Evolutionary conservation across 1,139 yeast species (phyloP).

Genomic region (Komagataea norvegica): DNA sequence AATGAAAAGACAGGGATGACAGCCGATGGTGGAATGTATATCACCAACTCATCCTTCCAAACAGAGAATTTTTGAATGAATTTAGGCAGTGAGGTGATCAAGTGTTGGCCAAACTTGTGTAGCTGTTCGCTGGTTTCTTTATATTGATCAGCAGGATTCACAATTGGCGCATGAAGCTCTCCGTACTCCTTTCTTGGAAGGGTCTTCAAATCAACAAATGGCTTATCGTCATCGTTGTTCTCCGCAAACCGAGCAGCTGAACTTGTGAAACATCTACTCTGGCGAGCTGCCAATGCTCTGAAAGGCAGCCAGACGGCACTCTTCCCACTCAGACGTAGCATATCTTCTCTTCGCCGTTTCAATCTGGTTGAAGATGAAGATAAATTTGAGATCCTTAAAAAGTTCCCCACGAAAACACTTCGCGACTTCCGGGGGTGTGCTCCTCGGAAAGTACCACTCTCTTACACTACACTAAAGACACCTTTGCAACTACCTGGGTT

Average conservation of each 20-base stretch:
- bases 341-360: background rate
- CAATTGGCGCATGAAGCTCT: slow-evolving; percentile 52
- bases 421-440: background rate
- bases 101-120: slow-evolving; percentile 78
- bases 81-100: slow-evolving; percentile 77
- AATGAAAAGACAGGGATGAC: slow-evolving; percentile 65
- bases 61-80: slow-evolving; percentile 79
- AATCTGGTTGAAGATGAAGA: background rate
- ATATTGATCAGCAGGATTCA: slow-evolving; percentile 77
- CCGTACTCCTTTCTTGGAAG: slow-evolving; percentile 26
- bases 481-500: no score
- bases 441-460: background rate
- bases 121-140: slow-evolving; percentile 65
- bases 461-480: no score
- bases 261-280: slow-evolving; percentile 2
- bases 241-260: background rate
- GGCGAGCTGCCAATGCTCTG: background rate
- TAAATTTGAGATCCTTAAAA: no score
- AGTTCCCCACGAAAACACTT: no score
- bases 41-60: slow-evolving; percentile 84
- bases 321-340: slow-evolving; percentile 7
- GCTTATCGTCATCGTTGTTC: slow-evolving; percentile 8
- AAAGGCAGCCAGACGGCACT: background rate
- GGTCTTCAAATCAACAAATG: slow-evolving; percentile 17
- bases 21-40: slow-evolving; percentile 74